Evolutionary conservation across 768 basidiomycete genomes (phyloP).

Genomic region (Phylloporus sp.): DNA sequence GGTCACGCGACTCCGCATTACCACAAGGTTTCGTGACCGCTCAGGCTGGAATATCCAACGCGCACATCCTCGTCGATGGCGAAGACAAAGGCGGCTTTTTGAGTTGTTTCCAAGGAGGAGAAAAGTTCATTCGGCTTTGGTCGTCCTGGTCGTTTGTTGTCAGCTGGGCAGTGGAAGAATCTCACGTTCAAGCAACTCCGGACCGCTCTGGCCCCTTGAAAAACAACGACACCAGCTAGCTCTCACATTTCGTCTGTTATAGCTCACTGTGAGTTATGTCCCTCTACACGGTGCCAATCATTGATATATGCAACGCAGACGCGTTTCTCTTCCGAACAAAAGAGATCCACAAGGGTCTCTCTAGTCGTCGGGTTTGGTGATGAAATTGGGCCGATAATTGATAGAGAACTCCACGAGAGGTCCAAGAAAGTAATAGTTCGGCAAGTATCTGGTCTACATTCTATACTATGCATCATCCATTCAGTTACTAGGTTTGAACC

Average conservation of each 20-base stretch:
- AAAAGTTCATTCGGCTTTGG: too few relatives aligned
- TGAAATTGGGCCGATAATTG: too few relatives aligned
- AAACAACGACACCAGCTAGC: neutral
- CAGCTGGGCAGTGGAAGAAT: too few relatives aligned
- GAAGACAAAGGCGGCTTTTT: too few relatives aligned
- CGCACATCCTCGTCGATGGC: too few relatives aligned
- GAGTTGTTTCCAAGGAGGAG: too few relatives aligned
- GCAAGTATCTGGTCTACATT: slow-evolving; percentile 1
- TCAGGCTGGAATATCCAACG: too few relatives aligned
- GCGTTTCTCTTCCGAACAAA: slow-evolving; percentile 15
- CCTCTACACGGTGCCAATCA: neutral
- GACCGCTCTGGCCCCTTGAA: neutral
- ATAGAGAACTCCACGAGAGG: slow-evolving; percentile 13
- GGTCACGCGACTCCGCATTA: too few relatives aligned
- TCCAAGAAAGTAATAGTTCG: slow-evolving; percentile 20
- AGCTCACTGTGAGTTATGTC: slow-evolving; percentile 11
- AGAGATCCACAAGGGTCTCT: neutral
- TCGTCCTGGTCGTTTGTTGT: too few relatives aligned
- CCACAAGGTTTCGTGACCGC: too few relatives aligned
- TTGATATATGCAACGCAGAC: slow-evolving; percentile 8
- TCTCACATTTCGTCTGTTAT: slow-evolving; percentile 16
- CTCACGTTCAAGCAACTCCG: neutral
- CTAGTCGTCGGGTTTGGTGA: slow-evolving; percentile 5
- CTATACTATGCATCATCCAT: neutral
- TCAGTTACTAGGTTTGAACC: slow-evolving; percentile 10